Base-by-base conservation (phyloP, 495 filamentous ascomycete species). In the Penicillium desertorum region DNA sequence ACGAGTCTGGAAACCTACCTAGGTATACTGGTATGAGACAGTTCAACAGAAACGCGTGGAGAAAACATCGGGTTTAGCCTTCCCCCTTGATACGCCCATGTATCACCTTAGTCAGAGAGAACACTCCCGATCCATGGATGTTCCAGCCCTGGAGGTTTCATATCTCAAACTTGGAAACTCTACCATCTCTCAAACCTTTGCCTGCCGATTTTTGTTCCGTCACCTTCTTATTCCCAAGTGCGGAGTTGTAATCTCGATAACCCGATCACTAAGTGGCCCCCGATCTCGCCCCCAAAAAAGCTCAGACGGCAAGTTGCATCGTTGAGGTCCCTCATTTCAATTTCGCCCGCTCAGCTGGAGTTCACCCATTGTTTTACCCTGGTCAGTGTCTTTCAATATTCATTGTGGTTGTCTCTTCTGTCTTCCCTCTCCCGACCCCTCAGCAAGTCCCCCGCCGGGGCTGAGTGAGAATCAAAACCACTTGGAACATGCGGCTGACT, bases 271-370 rank as follows among this genome's bases (percentile, higher is more conserved):
- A 62, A 62, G 60, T 66, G 57, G 60, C 42, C 54, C 54, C 49
- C 64, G 64, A 62, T 67, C 64, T 59, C 30, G 19, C 37, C 56
- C 59, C 56, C 20, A 60, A 63, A 64, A 64, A 68, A 66, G 58
- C 63, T 62, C 63, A 68, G 62, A 62, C 61, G 25, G 53, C 41
- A 54, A 32, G 45, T 51, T 51, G 32, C 57, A 52, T 37, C 46
- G 34, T 20, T 42, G 32, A 56, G 43, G 46, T 41, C 39, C 57
- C 43, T 54, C 53, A 32, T 64, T 67, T 41, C 53, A 51, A 61
- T 64, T 48, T 50, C 29, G 56, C 58, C 61, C 25, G 39, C 27
- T 29, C 29, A 27, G 53, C 30, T 49, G 27, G 53, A 55, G 27
- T 45, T 45, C 30, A 32, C 30, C 29, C 41, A 27, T 36, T 47